Evolutionary conservation across 306 rosid species (phyloP), one percentile per base, ranked within the genome.

Genomic region (Glycine soja): DNA sequence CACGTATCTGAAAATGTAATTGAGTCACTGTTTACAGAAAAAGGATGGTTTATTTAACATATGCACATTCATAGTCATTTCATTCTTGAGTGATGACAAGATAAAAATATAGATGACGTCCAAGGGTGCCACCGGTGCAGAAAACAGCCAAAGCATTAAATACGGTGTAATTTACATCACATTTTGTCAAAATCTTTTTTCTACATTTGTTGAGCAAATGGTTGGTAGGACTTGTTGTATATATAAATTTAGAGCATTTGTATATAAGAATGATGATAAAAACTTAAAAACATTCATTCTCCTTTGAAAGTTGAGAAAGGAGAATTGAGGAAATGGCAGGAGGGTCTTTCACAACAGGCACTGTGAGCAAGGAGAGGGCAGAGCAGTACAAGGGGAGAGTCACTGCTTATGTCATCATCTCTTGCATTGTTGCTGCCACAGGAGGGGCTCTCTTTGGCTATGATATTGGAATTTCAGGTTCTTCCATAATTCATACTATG

Each of bases 401-500:
- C 75, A 94, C 98, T 10, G 8, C 77, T 58, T 90, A 91, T 83
- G 98, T 94, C 50, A 51, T 91, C 79, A 66, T 91, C 46, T 88
- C 94, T 42, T 92, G 98, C 88, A 57, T 91, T 77, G 88, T 92
- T 85, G 97, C 97, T 11, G 98, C 97, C 45, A 73, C 81, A 4
- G 98, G 98, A 2, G 98, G 98, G 9, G 77, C 98, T n/a, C 88
- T 92, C 42, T 94, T 94, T 54, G 98, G 98, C 71, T 92, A 92
- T 91, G 98, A 94, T 80, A 86, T 94, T 81, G 98, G 98, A 63
- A 86, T 94, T 90, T 94, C 98, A 91, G 98, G 98, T 92, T 74
- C 59, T 16, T 81, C 19, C 64, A 18, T 47, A 46, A 73, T 72
- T 77, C 66, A 11, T 48, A 36, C 61, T 9, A 42, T 63, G 56